phyloP scores from a whole-genome alignment of 495 filamentous ascomycete genomes.

The Talaromyces wortmannii region DNA sequence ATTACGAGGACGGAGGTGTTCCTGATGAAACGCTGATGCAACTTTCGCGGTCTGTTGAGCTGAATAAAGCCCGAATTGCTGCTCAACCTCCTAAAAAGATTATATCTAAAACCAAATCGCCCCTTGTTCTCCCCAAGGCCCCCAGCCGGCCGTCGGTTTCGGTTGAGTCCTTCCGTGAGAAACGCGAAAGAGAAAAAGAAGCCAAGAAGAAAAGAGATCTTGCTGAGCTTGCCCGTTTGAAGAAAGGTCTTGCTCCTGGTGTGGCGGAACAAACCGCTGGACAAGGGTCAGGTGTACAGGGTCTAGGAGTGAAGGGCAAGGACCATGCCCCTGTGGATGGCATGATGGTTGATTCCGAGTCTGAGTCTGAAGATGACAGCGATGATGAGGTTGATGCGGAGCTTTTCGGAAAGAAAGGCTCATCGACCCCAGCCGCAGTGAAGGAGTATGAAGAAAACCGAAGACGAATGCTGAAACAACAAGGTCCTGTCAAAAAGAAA shows the following conservation, averaged over 20 bases:
- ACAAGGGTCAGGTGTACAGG: conserved; percentile 71
- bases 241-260: conserved; percentile 41
- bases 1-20: conserved; percentile 32
- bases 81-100: conserved; percentile 28
- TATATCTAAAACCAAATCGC: conserved; percentile 26
- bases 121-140: conserved; percentile 24
- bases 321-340: conserved; percentile 70
- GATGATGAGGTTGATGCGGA: conserved; percentile 58
- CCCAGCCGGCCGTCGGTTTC: conserved; percentile 29
- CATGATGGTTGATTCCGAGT: conserved; percentile 75
- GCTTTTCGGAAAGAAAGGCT: conserved; percentile 46
- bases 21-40: conserved; percentile 36
- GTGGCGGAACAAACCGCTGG: conserved; percentile 54
- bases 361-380: conserved; percentile 70
- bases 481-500: conserved; percentile 72
- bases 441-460: conserved; percentile 49
- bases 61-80: conserved; percentile 36
- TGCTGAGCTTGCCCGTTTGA: conserved; percentile 58
- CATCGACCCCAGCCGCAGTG: conserved; percentile 37
- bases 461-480: conserved; percentile 42
- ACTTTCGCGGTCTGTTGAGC: conserved; percentile 40
- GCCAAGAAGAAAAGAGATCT: conserved; percentile 67
- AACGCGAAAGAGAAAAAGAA: conserved; percentile 63
- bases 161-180: conserved; percentile 54
- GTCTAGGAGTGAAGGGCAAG: conserved; percentile 66